phyloP scores from a whole-genome alignment of 345 rosid species.

The Arabis hirsuta region DNA sequence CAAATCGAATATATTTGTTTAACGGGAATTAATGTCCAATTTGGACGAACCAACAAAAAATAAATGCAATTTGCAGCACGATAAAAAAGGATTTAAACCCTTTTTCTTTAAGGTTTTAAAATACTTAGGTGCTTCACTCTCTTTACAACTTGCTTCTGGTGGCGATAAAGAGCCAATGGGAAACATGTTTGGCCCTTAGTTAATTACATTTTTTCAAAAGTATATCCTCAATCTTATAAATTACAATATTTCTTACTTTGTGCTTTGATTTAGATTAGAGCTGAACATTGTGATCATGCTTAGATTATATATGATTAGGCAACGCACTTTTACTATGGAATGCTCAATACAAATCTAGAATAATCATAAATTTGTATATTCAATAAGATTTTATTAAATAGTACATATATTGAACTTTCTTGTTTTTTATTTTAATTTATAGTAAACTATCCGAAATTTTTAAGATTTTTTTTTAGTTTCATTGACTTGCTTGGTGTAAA shows the following conservation, averaged over 20 bases:
- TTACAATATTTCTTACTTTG: constrained; percentile 10
- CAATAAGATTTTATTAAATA: background rate
- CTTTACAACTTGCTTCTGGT: constrained; percentile 44
- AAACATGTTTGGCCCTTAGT: constrained; percentile 27
- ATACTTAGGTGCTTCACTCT: constrained; percentile 33
- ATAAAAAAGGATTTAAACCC: constrained; percentile 5
- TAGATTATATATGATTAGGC: constrained; percentile 10
- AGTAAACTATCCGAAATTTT: too few species aligned
- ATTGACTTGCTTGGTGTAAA: too few species aligned
- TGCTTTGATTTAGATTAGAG: constrained; percentile 19
- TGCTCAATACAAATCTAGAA: background rate
- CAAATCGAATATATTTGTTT: constrained; percentile 14
- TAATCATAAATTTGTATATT: background rate
- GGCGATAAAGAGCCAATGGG: constrained; percentile 37
- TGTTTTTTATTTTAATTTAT: too few species aligned
- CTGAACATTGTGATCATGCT: constrained; percentile 13
- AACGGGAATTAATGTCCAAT: constrained; percentile 12
- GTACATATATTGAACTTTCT: too few species aligned
- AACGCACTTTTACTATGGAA: constrained; percentile 12
- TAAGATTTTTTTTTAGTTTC: too few species aligned
- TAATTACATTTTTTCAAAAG: constrained; percentile 3
- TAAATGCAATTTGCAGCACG: constrained; percentile 36
- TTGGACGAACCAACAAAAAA: constrained; percentile 16
- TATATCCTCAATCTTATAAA: constrained; percentile 7
- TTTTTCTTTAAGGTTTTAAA: constrained; percentile 10